Conservation (phyloP, 768 basidiomycete species). For the Tephrocybe sp. region DNA sequence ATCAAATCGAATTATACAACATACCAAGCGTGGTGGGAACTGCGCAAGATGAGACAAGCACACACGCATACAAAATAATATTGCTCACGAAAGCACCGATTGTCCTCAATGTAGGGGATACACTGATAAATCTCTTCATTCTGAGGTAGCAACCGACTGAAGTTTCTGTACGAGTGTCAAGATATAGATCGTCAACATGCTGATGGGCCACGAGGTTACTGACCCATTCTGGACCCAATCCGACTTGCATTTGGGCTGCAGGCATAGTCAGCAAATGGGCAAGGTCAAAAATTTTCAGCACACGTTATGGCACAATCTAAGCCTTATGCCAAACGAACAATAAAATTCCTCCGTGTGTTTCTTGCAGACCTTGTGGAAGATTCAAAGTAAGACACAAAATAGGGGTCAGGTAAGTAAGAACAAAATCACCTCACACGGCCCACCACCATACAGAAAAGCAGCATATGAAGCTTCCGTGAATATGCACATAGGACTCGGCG, state of each 20-base stretch:
- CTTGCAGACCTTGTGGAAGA: constrained; percentile 44
- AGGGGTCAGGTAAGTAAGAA: not conserved
- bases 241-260: constrained; percentile 7
- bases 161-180: not conserved
- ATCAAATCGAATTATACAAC: not conserved
- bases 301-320: constrained; percentile 43
- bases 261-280: not conserved
- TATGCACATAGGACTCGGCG: constrained; percentile 24
- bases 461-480: constrained; percentile 60
- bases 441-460: constrained; percentile 60
- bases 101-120: constrained; percentile 7
- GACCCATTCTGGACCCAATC: constrained; percentile 1
- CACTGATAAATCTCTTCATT: not conserved
- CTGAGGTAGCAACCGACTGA: not conserved
- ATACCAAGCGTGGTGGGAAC: constrained; percentile 1
- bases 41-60: not conserved
- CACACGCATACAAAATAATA: not conserved
- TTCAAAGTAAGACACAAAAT: not conserved
- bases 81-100: constrained; percentile 6
- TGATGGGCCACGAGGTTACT: not conserved
- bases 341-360: constrained; percentile 35
- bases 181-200: not conserved
- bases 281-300: not conserved
- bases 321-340: constrained; percentile 44
- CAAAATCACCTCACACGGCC: constrained; percentile 51